These are phyloP conservation scores for Populus nigra DNA, from an alignment of 345 rosid species.

Conservation along the genomic window DNA sequence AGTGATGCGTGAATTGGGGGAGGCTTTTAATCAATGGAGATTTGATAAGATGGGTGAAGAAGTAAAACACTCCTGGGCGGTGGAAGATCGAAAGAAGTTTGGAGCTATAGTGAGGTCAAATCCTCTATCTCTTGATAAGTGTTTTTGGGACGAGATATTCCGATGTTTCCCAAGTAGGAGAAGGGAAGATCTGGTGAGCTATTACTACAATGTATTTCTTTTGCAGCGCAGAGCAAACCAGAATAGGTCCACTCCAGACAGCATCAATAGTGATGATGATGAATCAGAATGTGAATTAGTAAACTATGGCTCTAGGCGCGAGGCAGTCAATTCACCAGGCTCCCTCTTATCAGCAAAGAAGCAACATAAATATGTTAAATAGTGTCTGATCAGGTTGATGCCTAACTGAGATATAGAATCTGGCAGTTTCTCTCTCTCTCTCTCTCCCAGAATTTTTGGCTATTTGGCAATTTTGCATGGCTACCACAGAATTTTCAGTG, in stretches of 20 bases:
- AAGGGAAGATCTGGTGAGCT: conserved; percentile 60
- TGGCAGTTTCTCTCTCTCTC: not conserved
- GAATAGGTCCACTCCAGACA: conserved; percentile 48
- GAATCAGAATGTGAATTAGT: conserved; percentile 30
- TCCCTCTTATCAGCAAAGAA: conserved; percentile 56
- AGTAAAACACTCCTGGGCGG: conserved; percentile 49
- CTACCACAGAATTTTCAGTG: not conserved
- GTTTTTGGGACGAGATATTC: conserved; percentile 49
- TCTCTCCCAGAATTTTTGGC: not conserved
- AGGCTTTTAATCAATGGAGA: conserved; percentile 59
- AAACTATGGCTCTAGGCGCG: conserved; percentile 23
- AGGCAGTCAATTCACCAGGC: conserved; percentile 36
- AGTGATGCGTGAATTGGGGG: conserved; percentile 62
- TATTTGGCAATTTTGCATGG: conserved; percentile 5
- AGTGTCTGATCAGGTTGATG: not conserved
- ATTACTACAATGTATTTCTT: conserved; percentile 72
- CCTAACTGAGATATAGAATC: not conserved
- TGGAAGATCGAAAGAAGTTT: conserved; percentile 51
- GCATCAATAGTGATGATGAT: conserved; percentile 55
- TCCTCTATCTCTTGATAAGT: conserved; percentile 28
- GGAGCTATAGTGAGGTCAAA: conserved; percentile 40
- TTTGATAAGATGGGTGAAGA: conserved; percentile 77
- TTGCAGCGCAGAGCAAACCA: conserved; percentile 72
- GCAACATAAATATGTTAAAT: conserved; percentile 9
- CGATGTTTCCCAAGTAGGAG: conserved; percentile 45